Evolutionary conservation across 2,329 filamentous ascomycete species (phyloP).

Genomic region (Aschersonia sp.): DNA sequence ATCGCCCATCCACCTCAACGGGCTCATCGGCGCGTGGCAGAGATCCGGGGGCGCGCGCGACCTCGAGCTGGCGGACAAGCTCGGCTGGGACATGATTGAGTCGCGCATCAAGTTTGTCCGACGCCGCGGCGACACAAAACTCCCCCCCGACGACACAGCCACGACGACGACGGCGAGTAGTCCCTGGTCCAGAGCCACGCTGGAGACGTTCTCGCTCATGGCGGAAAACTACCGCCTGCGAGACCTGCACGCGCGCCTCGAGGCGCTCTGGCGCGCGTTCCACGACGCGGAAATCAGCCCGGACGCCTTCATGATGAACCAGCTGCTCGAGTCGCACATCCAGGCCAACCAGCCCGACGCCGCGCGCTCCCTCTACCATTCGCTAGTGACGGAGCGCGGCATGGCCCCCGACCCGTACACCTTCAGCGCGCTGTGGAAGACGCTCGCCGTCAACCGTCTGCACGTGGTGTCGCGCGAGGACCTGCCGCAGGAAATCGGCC

Average conservation of each 20-base stretch:
- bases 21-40: slow-evolving; percentile 66
- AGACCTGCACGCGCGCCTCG: slow-evolving; percentile 39
- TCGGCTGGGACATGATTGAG: slow-evolving; percentile 67
- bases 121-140: slow-evolving; percentile 14
- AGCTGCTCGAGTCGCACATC: slow-evolving; percentile 53
- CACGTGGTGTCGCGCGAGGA: slow-evolving; percentile 17
- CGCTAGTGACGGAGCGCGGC: slow-evolving; percentile 32
- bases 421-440: slow-evolving; percentile 53
- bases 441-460: slow-evolving; percentile 35
- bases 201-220: slow-evolving; percentile 66
- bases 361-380: slow-evolving; percentile 40
- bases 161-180: not conserved
- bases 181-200: slow-evolving; percentile 42
- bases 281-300: slow-evolving; percentile 47
- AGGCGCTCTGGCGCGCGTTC: slow-evolving; percentile 48
- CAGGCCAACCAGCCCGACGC: slow-evolving; percentile 39
- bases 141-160: not conserved
- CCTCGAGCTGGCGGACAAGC: slow-evolving; percentile 45
- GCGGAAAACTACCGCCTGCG: slow-evolving; percentile 57
- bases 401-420: slow-evolving; percentile 52
- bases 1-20: slow-evolving; percentile 65
- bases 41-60: slow-evolving; percentile 41
- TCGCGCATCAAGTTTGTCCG: slow-evolving; percentile 50
- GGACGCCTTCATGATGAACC: slow-evolving; percentile 67
- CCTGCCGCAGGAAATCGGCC: slow-evolving; percentile 14